phyloP scores from a whole-genome alignment of 768 basidiomycete genomes.

The Boletus sp. region DNA sequence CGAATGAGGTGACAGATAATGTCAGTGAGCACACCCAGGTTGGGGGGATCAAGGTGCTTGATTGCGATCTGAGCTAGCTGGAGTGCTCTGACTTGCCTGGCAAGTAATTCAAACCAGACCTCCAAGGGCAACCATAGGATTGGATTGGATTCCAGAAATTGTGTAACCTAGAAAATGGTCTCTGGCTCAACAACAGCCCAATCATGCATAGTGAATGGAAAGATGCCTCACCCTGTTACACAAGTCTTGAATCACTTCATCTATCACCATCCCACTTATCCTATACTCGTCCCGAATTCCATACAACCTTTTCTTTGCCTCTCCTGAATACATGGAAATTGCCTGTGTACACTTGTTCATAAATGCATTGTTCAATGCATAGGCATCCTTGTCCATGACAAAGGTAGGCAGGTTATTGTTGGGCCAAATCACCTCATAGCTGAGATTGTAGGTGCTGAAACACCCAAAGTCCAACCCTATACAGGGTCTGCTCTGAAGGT shows the following conservation, averaged over 20 bases:
- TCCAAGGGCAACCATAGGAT: slow-evolving; percentile 1
- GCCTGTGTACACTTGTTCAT: neutral
- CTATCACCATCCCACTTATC: slow-evolving; percentile 1
- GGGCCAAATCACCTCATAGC: slow-evolving; percentile 6
- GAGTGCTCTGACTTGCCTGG: neutral
- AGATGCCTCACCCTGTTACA: neutral
- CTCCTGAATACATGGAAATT: neutral
- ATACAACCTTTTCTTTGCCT: slow-evolving; percentile 5
- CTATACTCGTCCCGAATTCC: slow-evolving; percentile 8
- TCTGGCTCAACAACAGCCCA: no score
- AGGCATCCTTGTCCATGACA: no score
- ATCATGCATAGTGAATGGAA: no score
- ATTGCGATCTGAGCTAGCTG: slow-evolving; percentile 1
- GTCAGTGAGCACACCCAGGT: slow-evolving; percentile 9
- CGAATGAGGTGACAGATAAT: slow-evolving; percentile 4
- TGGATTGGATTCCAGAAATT: no score
- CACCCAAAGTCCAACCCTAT: no score
- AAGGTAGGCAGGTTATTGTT: no score
- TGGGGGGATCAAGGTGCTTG: neutral
- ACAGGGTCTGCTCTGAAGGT: no score
- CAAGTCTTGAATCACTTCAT: neutral
- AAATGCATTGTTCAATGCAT: slow-evolving; percentile 4
- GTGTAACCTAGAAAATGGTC: no score
- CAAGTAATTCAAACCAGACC: slow-evolving; percentile 7
- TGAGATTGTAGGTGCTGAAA: slow-evolving; percentile 20